Conservation (phyloP, 805 yeast species). For the Spathaspora passalidarum region DNA sequence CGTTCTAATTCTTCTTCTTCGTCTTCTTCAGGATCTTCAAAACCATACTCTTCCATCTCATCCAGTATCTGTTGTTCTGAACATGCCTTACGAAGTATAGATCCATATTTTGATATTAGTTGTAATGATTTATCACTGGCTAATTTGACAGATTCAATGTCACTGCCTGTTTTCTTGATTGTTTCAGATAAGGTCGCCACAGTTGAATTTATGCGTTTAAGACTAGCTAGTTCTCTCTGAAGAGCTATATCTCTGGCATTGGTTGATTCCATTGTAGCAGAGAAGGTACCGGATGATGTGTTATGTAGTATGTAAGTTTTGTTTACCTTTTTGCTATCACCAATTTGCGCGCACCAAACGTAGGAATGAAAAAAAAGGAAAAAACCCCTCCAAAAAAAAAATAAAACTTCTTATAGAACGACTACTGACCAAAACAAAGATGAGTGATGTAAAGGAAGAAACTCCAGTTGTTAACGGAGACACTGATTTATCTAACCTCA, state of each 20-base stretch:
- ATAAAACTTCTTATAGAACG: too few relatives aligned
- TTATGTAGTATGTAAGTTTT: neutral
- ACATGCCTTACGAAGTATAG: neutral
- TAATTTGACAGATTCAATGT: neutral
- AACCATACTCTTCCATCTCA: slow-evolving; percentile 13
- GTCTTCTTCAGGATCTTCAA: slow-evolving; percentile 16
- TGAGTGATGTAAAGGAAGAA: neutral
- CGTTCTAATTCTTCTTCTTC: slow-evolving; percentile 23
- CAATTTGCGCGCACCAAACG: neutral
- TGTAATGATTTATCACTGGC: neutral
- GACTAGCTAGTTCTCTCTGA: slow-evolving; percentile 29
- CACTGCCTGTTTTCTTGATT: neutral
- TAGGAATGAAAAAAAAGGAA: neutral
- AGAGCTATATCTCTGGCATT: slow-evolving; percentile 14
- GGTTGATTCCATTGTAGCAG: neutral
- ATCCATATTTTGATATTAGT: neutral
- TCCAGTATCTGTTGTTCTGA: slow-evolving; percentile 27
- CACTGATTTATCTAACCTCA: slow-evolving; percentile 5
- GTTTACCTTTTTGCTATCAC: neutral
- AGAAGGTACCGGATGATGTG: neutral
- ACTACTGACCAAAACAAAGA: too few relatives aligned
- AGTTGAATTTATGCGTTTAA: slow-evolving; percentile 29
- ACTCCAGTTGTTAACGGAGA: neutral
- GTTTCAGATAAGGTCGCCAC: slow-evolving; percentile 21
- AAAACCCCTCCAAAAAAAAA: too few relatives aligned